Conservation (phyloP, 2,329 filamentous ascomycete genomes). For the Colletotrichum sp. region DNA sequence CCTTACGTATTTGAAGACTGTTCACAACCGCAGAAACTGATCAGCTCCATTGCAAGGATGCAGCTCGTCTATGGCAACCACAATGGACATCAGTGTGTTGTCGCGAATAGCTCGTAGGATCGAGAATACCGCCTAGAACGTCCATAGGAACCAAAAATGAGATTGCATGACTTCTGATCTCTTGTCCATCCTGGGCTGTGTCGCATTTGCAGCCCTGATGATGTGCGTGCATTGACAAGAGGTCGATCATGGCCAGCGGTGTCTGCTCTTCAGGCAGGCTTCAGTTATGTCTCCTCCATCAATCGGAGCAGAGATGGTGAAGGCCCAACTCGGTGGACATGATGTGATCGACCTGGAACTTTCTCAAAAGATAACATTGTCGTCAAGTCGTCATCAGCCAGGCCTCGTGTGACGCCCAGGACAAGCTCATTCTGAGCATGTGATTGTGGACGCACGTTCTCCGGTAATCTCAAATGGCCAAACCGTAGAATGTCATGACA, state of each 20-base stretch:
- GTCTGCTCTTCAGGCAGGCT: background rate
- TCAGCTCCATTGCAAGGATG: rapidly evolving
- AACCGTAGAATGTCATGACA: background rate
- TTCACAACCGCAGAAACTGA: rapidly evolving
- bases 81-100: background rate
- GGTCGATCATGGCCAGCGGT: background rate
- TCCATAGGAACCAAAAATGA: background rate
- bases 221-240: background rate
- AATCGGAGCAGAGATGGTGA: background rate
- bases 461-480: background rate
- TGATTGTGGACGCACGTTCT: background rate
- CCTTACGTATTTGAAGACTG: background rate
- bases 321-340: too few relatives aligned
- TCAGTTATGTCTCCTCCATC: background rate
- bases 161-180: background rate
- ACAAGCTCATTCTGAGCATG: background rate
- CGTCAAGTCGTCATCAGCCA: background rate
- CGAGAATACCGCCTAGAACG: background rate
- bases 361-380: background rate
- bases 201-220: background rate
- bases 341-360: background rate
- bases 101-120: background rate
- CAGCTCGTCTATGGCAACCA: background rate
- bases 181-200: background rate
- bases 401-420: background rate